A percentile compares a stretch with the other conserved stretches of the same genome.
phyloP scores from a whole-genome alignment of 2,329 filamentous ascomycete genomes.

The Ceratocystiopsis sp. region DNA sequence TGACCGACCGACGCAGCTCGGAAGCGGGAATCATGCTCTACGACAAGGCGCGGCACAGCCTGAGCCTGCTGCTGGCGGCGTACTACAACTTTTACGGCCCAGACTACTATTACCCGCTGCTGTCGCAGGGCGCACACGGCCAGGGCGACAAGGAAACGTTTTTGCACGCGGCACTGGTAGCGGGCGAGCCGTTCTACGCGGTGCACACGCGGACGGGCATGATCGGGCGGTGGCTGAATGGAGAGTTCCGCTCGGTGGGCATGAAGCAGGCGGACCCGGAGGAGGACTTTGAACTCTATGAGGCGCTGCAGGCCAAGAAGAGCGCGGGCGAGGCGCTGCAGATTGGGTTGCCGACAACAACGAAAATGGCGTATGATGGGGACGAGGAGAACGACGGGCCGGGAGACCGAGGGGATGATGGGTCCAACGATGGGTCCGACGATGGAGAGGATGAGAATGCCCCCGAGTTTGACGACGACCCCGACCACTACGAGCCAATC shows the following conservation, averaged over 20 bases:
- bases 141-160: slow-evolving; percentile 34
- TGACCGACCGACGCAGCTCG: slow-evolving; percentile 19
- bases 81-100: slow-evolving; percentile 41
- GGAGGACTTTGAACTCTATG: slow-evolving; percentile 12
- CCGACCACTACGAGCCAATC: neutral
- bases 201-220: slow-evolving; percentile 17
- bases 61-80: slow-evolving; percentile 28
- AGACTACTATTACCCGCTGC: slow-evolving; percentile 29
- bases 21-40: slow-evolving; percentile 32
- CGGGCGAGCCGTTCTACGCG: slow-evolving; percentile 23
- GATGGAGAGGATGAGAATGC: neutral
- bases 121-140: slow-evolving; percentile 24
- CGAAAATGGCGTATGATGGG: neutral
- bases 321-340: no score
- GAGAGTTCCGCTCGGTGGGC: slow-evolving; percentile 10
- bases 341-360: neutral
- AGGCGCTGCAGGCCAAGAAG: neutral
- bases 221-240: slow-evolving; percentile 17
- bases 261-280: slow-evolving; percentile 17
- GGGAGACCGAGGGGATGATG: no score
- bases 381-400: neutral
- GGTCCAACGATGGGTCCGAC: no score
- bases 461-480: no score
- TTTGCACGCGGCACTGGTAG: slow-evolving; percentile 23
- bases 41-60: slow-evolving; percentile 28